Conservation (phyloP, 2,329 filamentous ascomycete genomes). For the Coniochaeta sp. region DNA sequence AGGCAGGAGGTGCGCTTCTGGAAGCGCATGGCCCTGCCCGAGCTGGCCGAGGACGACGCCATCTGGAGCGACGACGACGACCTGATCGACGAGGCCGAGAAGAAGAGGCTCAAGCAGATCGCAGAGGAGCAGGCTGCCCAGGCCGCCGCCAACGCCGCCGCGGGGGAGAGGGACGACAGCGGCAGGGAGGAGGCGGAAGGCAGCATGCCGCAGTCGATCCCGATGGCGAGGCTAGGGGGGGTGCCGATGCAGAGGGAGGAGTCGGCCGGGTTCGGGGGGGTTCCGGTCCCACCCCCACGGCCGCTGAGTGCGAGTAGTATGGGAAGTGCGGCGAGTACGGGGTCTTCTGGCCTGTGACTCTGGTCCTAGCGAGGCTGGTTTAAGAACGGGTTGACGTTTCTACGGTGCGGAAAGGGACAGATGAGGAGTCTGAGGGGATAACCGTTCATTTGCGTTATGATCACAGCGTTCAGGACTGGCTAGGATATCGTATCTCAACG, state of each 20-base stretch:
- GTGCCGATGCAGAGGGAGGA: constrained; percentile 34
- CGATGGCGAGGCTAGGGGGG: constrained; percentile 3
- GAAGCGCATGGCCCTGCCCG: constrained; percentile 59
- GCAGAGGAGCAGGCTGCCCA: constrained; percentile 27
- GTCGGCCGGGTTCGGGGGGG: constrained; percentile 12
- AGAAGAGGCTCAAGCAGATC: constrained; percentile 42
- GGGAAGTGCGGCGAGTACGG: constrained; percentile 32
- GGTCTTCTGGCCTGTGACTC: constrained; percentile 12
- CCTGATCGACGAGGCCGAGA: constrained; percentile 53
- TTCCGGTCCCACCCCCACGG: constrained; percentile 29
- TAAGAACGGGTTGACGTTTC: neutral
- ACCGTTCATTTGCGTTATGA: neutral
- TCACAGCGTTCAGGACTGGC: neutral
- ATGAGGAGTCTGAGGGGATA: neutral
- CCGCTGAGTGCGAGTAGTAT: constrained; percentile 30
- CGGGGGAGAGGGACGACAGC: neutral
- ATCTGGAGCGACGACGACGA: constrained; percentile 60
- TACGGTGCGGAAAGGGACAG: neutral
- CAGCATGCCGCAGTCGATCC: neutral
- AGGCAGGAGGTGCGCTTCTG: constrained; percentile 57
- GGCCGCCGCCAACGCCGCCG: constrained; percentile 9
- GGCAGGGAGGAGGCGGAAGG: neutral
- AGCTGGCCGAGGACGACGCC: constrained; percentile 50
- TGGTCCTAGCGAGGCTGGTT: neutral
- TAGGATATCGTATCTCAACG: neutral